These are phyloP conservation scores for Skeletonema grethae DNA, from an alignment of 108 stramenopile genomes.

Conservation along the genomic window DNA sequence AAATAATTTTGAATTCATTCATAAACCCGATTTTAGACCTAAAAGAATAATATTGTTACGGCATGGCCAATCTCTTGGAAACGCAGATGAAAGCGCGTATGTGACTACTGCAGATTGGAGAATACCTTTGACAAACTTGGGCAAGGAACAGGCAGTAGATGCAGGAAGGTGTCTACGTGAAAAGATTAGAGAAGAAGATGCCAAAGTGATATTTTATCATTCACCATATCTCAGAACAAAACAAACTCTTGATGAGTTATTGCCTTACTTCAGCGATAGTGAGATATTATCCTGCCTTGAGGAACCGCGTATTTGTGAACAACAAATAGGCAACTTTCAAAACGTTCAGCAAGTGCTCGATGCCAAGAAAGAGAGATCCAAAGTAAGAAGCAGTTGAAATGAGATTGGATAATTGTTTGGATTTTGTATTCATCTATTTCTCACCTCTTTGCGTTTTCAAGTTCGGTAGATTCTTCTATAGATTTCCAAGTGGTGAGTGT, in stretches of 20 bases:
- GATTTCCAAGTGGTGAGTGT: conserved; percentile 57
- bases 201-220: conserved; percentile 47
- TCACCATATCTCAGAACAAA: conserved; percentile 67
- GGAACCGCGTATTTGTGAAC: conserved; percentile 80
- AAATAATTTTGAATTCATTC: background rate
- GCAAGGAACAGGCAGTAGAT: conserved; percentile 20
- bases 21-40: background rate
- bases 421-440: too few relatives aligned
- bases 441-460: too few relatives aligned
- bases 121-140: conserved; percentile 59
- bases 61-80: conserved; percentile 81
- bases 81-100: conserved; percentile 74
- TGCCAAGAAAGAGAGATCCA: conserved; percentile 57
- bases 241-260: conserved; percentile 53
- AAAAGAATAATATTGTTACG: conserved; percentile 71
- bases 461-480: conserved; percentile 68
- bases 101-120: conserved; percentile 71
- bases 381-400: background rate
- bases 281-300: conserved; percentile 27
- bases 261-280: conserved; percentile 17
- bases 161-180: background rate
- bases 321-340: conserved; percentile 90
- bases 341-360: conserved; percentile 39
- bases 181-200: conserved; percentile 6
- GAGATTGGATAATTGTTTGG: too few relatives aligned